Base-by-base conservation (phyloP, 257 asterid genomes). In the Plantago major region DNA sequence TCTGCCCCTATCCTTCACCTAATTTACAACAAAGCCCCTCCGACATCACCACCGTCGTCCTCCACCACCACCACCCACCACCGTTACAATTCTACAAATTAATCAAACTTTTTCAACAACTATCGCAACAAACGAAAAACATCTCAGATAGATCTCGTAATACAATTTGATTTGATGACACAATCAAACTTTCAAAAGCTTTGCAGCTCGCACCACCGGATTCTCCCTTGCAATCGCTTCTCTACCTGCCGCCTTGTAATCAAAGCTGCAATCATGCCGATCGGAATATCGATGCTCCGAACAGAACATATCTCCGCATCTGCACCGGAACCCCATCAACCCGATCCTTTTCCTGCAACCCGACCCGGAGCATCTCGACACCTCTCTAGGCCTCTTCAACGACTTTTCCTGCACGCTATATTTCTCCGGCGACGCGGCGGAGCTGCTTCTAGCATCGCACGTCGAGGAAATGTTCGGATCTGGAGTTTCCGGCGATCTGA, bases 211-310 rank as follows among this genome's bases (percentile, higher is more conserved):
- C 22, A 86, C 83, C 18, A 86, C 89, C 17, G 95, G 95, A 60
- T 83, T 86, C 37, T 86, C 95, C 74, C 73, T 72, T 9, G 85
- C 85, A 18, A 86, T 86, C 62, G 89, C 84, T 60, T 83, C 89
- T n/a, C 91, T 77, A 1, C 89, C 95, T 3, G 89, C 95, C 45
- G 95, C 84, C 71, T 86, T 86, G 68, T 86, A 86, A 59, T 86
- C 95, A 64, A 69, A 86, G 74, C 83, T 79, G 64, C 92, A 84
- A 16, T 77, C 86, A 46, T 84, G 93, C 55, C 92, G 92, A 77
- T 86, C 95, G 16, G 95, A 76, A 67, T 86, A 86, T 62, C 95
- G 67, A 48, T 86, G 95, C 78, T 76, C 78, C n/a, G 86, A 72
- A 57, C 95, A 86, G 75, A 86, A 86, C 74, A 75, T 58, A 7